Conservation (phyloP, 495 filamentous ascomycete species). For the Aspergillus coremiiformis region DNA sequence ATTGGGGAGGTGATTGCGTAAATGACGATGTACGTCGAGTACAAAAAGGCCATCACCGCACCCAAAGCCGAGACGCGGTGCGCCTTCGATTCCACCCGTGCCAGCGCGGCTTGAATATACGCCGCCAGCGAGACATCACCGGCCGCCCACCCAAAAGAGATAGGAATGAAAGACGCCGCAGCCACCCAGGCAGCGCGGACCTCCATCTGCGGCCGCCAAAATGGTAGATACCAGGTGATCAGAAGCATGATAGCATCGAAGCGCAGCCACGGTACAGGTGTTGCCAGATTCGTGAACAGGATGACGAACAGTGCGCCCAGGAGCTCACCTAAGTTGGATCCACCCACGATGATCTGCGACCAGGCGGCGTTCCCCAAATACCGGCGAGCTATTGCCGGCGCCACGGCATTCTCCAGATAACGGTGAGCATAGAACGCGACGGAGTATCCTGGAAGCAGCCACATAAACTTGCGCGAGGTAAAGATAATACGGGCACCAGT, state of each 20-base stretch:
- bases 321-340: conserved; percentile 38
- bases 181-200: conserved; percentile 34
- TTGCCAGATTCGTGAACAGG: conserved; percentile 32
- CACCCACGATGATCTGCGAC: conserved; percentile 40
- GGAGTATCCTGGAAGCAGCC: conserved; percentile 38
- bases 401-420: conserved; percentile 39
- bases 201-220: conserved; percentile 16
- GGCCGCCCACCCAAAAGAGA: conserved; percentile 42
- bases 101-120: conserved; percentile 38
- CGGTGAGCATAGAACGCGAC: conserved; percentile 38
- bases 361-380: conserved; percentile 35
- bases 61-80: conserved; percentile 37
- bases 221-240: conserved; percentile 33
- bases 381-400: conserved; percentile 31
- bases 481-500: conserved; percentile 36
- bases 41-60: conserved; percentile 42
- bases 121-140: conserved; percentile 40
- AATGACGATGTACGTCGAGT: conserved; percentile 38
- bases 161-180: conserved; percentile 36
- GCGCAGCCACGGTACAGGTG: conserved; percentile 39
- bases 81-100: conserved; percentile 27
- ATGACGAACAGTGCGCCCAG: conserved; percentile 36
- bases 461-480: conserved; percentile 36
- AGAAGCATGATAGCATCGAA: conserved; percentile 30
- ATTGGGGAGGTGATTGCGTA: conserved; percentile 36